Percentiles rank a stretch among this genome's conserved stretches.
Evolutionary conservation across 2,329 filamentous ascomycete genomes (phyloP).

Genomic region (Xylariales sp.): DNA sequence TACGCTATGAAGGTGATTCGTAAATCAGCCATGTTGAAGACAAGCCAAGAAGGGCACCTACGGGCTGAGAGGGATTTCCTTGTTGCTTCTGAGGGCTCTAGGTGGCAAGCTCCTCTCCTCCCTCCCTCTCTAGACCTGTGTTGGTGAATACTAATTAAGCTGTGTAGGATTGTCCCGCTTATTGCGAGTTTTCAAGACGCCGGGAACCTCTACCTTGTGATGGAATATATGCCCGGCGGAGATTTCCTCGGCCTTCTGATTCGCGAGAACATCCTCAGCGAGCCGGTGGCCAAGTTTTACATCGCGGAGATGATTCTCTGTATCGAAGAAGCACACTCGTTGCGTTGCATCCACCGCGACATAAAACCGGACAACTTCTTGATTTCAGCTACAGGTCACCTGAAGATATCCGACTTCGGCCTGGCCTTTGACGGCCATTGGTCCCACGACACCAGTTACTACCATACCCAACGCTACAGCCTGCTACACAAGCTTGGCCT

Average conservation of each 20-base stretch:
- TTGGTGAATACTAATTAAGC: slow-evolving; percentile 18
- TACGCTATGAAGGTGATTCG: slow-evolving; percentile 98
- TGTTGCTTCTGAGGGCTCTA: slow-evolving; percentile 86
- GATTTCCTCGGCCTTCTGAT: slow-evolving; percentile 91
- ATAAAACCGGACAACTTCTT: slow-evolving; percentile 98
- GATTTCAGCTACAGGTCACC: slow-evolving; percentile 85
- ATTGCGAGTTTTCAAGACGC: slow-evolving; percentile 90
- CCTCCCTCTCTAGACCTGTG: too few relatives aligned
- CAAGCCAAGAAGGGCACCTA: slow-evolving; percentile 91
- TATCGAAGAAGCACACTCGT: slow-evolving; percentile 88
- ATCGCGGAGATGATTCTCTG: slow-evolving; percentile 96
- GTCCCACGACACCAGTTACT: slow-evolving; percentile 90
- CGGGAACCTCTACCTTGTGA: slow-evolving; percentile 87
- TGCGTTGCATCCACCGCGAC: slow-evolving; percentile 93
- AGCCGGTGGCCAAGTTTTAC: slow-evolving; percentile 85
- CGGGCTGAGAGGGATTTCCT: slow-evolving; percentile 93
- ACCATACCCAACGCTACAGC: slow-evolving; percentile 82
- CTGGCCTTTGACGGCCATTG: slow-evolving; percentile 95
- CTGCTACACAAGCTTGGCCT: slow-evolving; percentile 82
- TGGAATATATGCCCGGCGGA: slow-evolving; percentile 98
- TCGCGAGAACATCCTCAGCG: slow-evolving; percentile 83
- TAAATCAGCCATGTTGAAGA: slow-evolving; percentile 91
- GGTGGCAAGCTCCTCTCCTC: slow-evolving; percentile 65
- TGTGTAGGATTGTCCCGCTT: slow-evolving; percentile 80
- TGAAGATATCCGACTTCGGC: slow-evolving; percentile 97